Evolutionary conservation across 805 yeast genomes (phyloP).

Genomic region (Metschnikowia orientalis): DNA sequence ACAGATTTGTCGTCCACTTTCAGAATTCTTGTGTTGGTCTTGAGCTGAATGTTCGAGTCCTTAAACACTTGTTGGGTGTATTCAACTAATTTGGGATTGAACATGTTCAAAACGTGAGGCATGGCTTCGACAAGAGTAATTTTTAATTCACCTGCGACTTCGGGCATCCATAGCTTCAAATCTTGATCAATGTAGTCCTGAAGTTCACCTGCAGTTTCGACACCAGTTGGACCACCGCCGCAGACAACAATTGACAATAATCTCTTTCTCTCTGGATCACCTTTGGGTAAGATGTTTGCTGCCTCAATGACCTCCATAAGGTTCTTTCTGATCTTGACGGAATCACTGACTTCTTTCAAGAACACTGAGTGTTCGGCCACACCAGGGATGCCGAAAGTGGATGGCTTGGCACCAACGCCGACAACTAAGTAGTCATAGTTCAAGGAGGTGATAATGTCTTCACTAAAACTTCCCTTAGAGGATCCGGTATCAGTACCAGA

Average conservation of each 20-base stretch:
- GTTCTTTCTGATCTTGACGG: constrained; percentile 75
- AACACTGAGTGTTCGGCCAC: constrained; percentile 83
- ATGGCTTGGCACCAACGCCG: constrained; percentile 94
- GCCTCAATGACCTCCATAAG: constrained; percentile 86
- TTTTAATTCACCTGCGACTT: constrained; percentile 71
- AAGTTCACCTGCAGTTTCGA: constrained; percentile 93
- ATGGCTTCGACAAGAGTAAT: constrained; percentile 87
- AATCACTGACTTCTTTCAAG: constrained; percentile 86
- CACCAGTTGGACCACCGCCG: constrained; percentile 99
- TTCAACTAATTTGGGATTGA: constrained; percentile 61
- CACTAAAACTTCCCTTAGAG: constrained; percentile 36
- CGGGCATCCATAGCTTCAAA: constrained; percentile 83
- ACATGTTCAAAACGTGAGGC: constrained; percentile 79
- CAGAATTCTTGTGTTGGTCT: constrained; percentile 84
- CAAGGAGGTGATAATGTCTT: constrained; percentile 44
- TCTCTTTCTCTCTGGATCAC: constrained; percentile 76
- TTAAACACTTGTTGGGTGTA: constrained; percentile 78
- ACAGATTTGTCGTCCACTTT: constrained; percentile 71
- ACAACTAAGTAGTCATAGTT: constrained; percentile 80
- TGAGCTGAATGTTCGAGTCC: constrained; percentile 63
- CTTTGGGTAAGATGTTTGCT: constrained; percentile 73
- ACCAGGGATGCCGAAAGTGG: constrained; percentile 94
- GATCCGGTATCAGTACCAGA: constrained; percentile 47
- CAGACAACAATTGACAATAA: constrained; percentile 85
- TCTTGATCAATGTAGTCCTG: constrained; percentile 94